A percentile compares a stretch with the other conserved stretches of the same genome.
These are phyloP conservation scores for Penicillium frequentans DNA, from an alignment of 2,329 filamentous ascomycete species.

Conservation along the genomic window DNA sequence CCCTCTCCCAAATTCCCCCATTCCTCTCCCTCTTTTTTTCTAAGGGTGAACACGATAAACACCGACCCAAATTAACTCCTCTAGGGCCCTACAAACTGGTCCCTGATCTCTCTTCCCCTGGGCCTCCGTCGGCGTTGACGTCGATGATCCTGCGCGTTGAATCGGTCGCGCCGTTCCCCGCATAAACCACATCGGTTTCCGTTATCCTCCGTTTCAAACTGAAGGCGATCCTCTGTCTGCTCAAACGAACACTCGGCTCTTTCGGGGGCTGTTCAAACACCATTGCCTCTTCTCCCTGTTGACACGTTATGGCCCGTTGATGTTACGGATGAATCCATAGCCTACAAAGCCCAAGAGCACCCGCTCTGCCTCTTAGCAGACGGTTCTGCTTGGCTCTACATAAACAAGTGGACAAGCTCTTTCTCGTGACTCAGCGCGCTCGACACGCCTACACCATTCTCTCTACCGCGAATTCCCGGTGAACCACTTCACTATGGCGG, in stretches of 20 bases:
- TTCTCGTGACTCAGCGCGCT: constrained; percentile 7
- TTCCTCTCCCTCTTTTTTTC: constrained; percentile 8
- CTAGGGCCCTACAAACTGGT: constrained; percentile 1
- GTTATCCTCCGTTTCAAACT: constrained; percentile 18
- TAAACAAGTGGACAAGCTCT: constrained; percentile 10
- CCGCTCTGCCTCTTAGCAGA: constrained; percentile 47
- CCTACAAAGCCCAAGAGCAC: constrained; percentile 36
- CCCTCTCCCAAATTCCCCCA: constrained; percentile 6
- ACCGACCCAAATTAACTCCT: background rate
- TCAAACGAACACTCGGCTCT: constrained; percentile 1
- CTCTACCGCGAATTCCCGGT: constrained; percentile 8
- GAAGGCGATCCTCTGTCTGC: background rate
- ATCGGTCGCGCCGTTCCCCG: constrained; percentile 26
- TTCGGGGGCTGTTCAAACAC: background rate
- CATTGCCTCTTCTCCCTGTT: background rate
- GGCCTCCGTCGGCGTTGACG: constrained; percentile 16
- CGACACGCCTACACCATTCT: background rate
- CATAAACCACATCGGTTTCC: constrained; percentile 21
- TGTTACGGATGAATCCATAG: constrained; percentile 43
- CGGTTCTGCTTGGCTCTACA: constrained; percentile 36
- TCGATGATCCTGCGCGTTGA: constrained; percentile 24
- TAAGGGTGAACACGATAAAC: background rate
- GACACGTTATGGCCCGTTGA: constrained; percentile 41
- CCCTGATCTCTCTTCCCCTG: background rate
- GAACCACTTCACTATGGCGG: constrained; percentile 39